Base-by-base conservation (phyloP, 2,329 filamentous ascomycete genomes). In the Penicillium sp. region DNA sequence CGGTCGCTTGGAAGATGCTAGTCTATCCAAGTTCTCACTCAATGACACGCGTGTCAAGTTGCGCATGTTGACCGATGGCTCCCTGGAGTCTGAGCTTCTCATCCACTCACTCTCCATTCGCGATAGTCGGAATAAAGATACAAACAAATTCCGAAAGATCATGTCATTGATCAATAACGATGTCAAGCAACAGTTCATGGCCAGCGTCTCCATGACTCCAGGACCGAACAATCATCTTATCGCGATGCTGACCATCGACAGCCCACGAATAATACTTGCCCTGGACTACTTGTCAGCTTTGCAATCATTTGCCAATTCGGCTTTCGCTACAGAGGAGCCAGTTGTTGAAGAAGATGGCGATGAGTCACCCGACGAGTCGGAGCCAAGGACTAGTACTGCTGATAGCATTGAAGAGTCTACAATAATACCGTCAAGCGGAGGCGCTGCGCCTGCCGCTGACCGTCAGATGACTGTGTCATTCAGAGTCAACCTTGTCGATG, bases 81-180 rank as follows among this genome's bases (percentile, higher is more conserved):
- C 90, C 0, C 70, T 98, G 35, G 93, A 98, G 66, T 89, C 90
- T 2, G 94, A 99, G 65, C 79, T 98, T 6, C 77, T 95, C 32
- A 89, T 98, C 15, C 85, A 93, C 52, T 93, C 91, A 0, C 96
- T 98, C 67, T 95, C 89, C 0, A 95, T 97, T 57, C 81, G 87
- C 49, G 93, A 99, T 66, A 96, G 86, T 55, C 84, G 94, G n/a
- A 83, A 82, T 4, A 80, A 82, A 47, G 90, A 95, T 60, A 87
- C 85, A 5, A 98, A 96, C 74, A 96, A 95, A 65, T 99, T 94
- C 77, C 83, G 89, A 44, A 94, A 91, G 67, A 96, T 98, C 71
- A 97, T 98, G 93, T 90, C 90, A 1, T 84, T 95, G 48, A 89
- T 90, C 63, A 97, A 96, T 69, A 91, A 89, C 59, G 85, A 90